Percentiles rank a stretch among this genome's conserved stretches.
These are phyloP conservation scores for Euclidium syriacum DNA, from an alignment of 345 rosid genomes.

Conservation along the genomic window DNA sequence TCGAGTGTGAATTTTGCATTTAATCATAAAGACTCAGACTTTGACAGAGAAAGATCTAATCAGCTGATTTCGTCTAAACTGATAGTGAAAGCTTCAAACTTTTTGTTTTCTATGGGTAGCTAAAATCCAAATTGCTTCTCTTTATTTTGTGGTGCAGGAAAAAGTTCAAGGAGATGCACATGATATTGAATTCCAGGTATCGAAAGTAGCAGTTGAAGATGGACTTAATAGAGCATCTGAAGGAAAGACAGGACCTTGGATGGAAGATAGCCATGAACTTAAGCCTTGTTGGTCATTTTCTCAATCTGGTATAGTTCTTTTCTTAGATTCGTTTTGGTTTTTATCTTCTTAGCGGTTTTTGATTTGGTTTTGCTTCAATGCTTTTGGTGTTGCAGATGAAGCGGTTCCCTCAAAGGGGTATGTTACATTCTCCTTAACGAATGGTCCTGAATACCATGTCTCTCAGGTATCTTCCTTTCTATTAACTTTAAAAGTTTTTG, in stretches of 20 bases:
- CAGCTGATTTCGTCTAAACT: background rate
- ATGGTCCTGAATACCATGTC: constrained; percentile 96
- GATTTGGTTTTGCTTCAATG: background rate
- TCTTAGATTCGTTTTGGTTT: background rate
- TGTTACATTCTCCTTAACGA: constrained; percentile 83
- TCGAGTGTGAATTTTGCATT: background rate
- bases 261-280: constrained; percentile 48
- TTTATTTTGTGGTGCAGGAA: constrained; percentile 32
- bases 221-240: constrained; percentile 34
- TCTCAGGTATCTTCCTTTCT: constrained; percentile 73
- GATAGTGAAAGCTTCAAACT: constrained; percentile 14
- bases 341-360: background rate
- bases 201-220: constrained; percentile 45
- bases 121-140: background rate
- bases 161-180: constrained; percentile 61
- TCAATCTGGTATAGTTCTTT: constrained; percentile 37
- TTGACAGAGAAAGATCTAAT: background rate
- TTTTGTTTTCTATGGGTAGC: background rate
- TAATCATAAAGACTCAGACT: constrained; percentile 20
- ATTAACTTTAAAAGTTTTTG: background rate
- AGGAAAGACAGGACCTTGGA: constrained; percentile 71
- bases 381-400: constrained; percentile 21
- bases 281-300: constrained; percentile 72
- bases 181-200: constrained; percentile 51
- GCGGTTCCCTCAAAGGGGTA: constrained; percentile 56